Evolutionary conservation across 164 flowering plant genomes (phyloP), one percentile per base, ranked within the genome.

Genomic region (Tetrastigma voinierianum): DNA sequence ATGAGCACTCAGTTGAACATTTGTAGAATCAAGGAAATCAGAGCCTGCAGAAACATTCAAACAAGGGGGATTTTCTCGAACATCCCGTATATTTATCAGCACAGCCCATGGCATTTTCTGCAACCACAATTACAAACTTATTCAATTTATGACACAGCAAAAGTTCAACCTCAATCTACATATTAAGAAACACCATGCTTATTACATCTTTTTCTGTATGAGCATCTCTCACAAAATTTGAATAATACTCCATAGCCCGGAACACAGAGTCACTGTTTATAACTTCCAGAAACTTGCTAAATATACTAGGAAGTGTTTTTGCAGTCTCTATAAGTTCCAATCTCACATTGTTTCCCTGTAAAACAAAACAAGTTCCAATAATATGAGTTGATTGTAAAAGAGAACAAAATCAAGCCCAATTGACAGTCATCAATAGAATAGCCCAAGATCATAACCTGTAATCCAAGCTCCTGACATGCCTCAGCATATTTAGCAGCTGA

Each of bases 401-500:
- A 10, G 46, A 61, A n/a, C 17, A 65, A 46, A 7, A 40, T n/a
- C 48, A 65, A 46, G 21, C 32, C 47, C 56, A 66, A 24, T 66
- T 45, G 20, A 46, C 56, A 60, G 56, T n/a, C 18, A 51, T 15
- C 47, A 57, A 64, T 61, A 11, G 14, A 51, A 51, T 14, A 46
- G 20, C 20, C 59, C 52, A 67, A 53, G 56, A 68, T n/a, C 46
- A 47, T 18, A 71, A 91, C 99, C 97, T 89, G 94, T 77, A 95
- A 77, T 24, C 99, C 99, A 76, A 92, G 91, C 76, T 92, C 97
- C 69, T 86, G 94, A 77, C 98, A 95, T 71, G 97, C 91, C 73
- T 95, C 97, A 49, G 69, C 82, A 84, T 86, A 95, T 74, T 88
- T 92, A 69, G 97, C 76, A 14, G 96, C 96, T 65, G 99, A 90